Evolutionary conservation across 805 yeast species (phyloP), one percentile per base, ranked within the genome.

Genomic region (Saturnispora silvae): DNA sequence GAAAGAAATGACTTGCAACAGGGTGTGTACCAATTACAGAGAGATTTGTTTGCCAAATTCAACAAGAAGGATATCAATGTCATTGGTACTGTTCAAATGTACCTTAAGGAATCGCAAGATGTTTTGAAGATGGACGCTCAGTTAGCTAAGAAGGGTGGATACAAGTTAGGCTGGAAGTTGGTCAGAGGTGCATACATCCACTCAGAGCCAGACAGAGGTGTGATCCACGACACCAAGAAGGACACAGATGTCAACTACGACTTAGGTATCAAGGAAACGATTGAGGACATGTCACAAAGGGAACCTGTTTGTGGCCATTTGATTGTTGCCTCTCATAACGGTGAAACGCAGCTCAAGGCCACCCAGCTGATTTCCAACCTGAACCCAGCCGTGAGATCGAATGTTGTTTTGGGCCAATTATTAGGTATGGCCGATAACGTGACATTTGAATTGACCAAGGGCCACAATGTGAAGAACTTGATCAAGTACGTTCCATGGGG

Each of bases 401-500:
- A 82, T 47, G 81, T 87, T 19, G 85, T 82, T 6, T 67, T 86
- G 48, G 97, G 89, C 30, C 96, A 89, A 64, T 71, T 87, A 46
- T 65, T 89, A 54, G 97, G 97, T 26, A 89, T 87, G 96, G 94
- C 95, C 35, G 97, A 87, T 59, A 79, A 81, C 51, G 72, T 83
- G 43, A 84, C 96, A 19, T 69, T 70, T 55, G 84, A 81, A 47
- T 68, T 87, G 51, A 73, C 83, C 40, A 61, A 67, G 28, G 66
- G 75, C 33, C 73, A 81, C 46, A 67, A 72, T 31, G 81, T 73
- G 31, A 74, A 69, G 43, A 84, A 84, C 52, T 78, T 87, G 37
- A 78, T 89, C 61, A 89, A 89, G 63, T 87, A 89, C 56, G 96
- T 87, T 44, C 94, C 96, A 14, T 87, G 96, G 96, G 96, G 96